phyloP scores from a whole-genome alignment of 2,329 filamentous ascomycete species.

The Colletotrichum sp. region DNA sequence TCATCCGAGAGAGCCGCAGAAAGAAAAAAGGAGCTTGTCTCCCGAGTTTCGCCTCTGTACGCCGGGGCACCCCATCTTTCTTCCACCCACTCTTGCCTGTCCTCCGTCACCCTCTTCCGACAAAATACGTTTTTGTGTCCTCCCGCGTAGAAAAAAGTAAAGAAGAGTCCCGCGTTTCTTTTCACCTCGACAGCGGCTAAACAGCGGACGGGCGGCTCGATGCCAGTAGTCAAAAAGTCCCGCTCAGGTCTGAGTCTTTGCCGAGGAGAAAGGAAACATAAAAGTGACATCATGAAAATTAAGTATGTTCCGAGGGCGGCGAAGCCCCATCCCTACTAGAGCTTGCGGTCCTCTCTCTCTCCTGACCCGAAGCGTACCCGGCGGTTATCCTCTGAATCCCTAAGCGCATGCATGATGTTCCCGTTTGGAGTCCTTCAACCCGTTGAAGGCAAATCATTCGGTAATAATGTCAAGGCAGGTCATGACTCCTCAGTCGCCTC shows the following conservation, averaged over 20 bases:
- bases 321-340: constrained; percentile 6
- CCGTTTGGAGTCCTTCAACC: constrained; percentile 1
- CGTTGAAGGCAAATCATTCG: constrained; percentile 1
- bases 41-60: constrained; percentile 9
- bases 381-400: not conserved
- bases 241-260: not conserved
- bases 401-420: not conserved
- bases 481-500: constrained; percentile 17
- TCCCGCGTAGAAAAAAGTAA: not conserved
- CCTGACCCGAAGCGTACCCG: constrained; percentile 9
- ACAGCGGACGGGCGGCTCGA: not conserved
- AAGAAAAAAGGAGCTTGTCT: constrained; percentile 11
- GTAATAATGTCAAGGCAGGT: not conserved
- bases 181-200: not conserved
- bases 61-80: not conserved
- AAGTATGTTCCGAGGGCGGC: constrained; percentile 20
- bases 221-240: not conserved
- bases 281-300: constrained; percentile 21
- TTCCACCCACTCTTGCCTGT: not conserved
- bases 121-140: not conserved
- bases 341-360: not conserved
- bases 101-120: constrained; percentile 19
- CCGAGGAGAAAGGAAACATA: constrained; percentile 1
- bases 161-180: not conserved
- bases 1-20: not conserved